Conservation (phyloP, 2,329 filamentous ascomycete genomes). For the Trichoderma hamatum region DNA sequence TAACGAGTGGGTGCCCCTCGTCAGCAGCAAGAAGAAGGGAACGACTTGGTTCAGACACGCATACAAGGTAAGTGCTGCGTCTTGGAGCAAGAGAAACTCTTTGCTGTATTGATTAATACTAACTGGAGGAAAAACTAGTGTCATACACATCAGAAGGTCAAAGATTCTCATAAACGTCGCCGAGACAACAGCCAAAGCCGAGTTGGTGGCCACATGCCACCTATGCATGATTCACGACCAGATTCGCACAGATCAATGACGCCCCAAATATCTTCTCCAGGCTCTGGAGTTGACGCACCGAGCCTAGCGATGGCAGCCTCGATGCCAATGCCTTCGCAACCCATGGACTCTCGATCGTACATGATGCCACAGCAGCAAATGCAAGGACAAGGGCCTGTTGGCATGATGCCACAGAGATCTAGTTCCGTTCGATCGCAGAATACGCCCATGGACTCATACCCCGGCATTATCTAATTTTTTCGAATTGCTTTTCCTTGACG, state of each 20-base stretch:
- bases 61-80: conserved; percentile 67
- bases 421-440: conserved; percentile 2
- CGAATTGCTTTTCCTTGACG: background rate
- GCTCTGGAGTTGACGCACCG: conserved; percentile 11
- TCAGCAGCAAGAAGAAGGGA: conserved; percentile 89
- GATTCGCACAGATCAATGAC: conserved; percentile 46
- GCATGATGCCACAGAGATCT: conserved; percentile 15
- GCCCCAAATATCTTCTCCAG: conserved; percentile 30
- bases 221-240: conserved; percentile 52
- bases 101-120: background rate
- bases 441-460: background rate
- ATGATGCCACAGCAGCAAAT: conserved; percentile 26
- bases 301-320: conserved; percentile 18
- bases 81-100: conserved; percentile 26
- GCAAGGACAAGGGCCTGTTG: background rate
- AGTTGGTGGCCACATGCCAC: conserved; percentile 42
- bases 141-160: conserved; percentile 71
- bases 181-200: conserved; percentile 62
- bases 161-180: conserved; percentile 69
- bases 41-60: conserved; percentile 90
- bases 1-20: conserved; percentile 78
- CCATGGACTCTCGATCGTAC: conserved; percentile 16
- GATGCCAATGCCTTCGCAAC: conserved; percentile 20
- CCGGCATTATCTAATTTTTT: background rate
- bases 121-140: conserved; percentile 52